Base-by-base conservation (phyloP, 1,284 basidiomycete genomes). In the Boletellus deceptivus region DNA sequence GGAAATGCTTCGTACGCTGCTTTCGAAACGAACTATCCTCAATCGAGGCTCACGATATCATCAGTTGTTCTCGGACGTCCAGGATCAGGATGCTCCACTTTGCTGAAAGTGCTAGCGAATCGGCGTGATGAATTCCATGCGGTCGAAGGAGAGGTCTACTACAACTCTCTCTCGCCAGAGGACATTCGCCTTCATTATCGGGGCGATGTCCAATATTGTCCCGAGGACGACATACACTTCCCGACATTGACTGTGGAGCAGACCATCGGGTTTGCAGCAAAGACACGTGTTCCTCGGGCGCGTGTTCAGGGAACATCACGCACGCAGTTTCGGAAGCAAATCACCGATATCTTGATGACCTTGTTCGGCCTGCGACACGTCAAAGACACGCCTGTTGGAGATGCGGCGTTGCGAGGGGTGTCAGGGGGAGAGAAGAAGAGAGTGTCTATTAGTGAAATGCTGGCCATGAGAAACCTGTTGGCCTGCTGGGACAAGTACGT, bases 351-450 rank as follows among this genome's bases (percentile, higher is more conserved):
- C 6, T 62, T 87, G 27, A 73, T 79, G 60, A 85, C 83, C 14
- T 76, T 89, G 18, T 86, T 93, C 59, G 88, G 89, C 8, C 72
- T 94, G 47, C 72, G 73, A n/a, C 87, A 89, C 55, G 77, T 71
- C 4, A 70, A 71, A 54, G 68, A 78, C 33, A 84, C 82, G 0
- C 73, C 73, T 0, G 87, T 93, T 20, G 92, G 92, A 3, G 82
- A 92, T 68, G 84, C 84, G 4, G 76, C 80, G 4, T 73, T 92
- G 3, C 74, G 89, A 6, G 92, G 91, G 44, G 81, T 93, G 1
- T 86, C 83, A 24, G 92, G 91, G 17, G 92, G 93, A 13, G 86
- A 91, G 70, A 81, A 82, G 59, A 86, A 86, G 61, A 77, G 88
- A 44, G 86, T 89, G 6, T 84, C 81, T 2, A 83, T 82, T 57